A percentile compares a stretch with the other conserved stretches of the same genome.
phyloP scores from a whole-genome alignment of 2,329 filamentous ascomycete genomes.

The Ophiocordyceps australis region DNA sequence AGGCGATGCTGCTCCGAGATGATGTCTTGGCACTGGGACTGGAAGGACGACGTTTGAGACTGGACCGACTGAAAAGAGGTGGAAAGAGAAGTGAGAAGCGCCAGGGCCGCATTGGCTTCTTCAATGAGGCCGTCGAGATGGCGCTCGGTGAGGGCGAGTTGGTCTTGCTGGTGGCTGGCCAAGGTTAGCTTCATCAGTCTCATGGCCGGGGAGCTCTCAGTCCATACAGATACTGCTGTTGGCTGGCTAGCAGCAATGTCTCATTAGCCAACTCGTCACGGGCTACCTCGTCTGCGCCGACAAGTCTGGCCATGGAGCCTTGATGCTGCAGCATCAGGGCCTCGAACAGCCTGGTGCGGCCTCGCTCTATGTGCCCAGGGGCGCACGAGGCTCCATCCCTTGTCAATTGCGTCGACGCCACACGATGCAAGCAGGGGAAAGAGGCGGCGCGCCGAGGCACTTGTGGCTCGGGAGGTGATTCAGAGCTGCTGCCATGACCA shows the following conservation, averaged over 20 bases:
- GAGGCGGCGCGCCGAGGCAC: constrained; percentile 52
- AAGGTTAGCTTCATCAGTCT: constrained; percentile 10
- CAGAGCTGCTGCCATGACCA: constrained; percentile 35
- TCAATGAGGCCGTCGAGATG: constrained; percentile 66
- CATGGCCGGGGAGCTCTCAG: background rate
- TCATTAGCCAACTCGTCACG: constrained; percentile 29
- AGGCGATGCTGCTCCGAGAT: constrained; percentile 67
- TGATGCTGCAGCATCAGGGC: constrained; percentile 30
- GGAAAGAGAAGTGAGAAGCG: constrained; percentile 60
- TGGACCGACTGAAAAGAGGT: constrained; percentile 80
- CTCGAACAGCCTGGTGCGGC: no score
- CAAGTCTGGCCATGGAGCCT: no score
- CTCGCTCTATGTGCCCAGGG: no score
- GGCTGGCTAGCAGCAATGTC: constrained; percentile 61
- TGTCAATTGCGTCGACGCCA: constrained; percentile 35
- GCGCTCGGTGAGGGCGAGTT: constrained; percentile 61
- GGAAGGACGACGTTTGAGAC: constrained; percentile 80
- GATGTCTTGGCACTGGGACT: constrained; percentile 78
- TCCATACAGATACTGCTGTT: constrained; percentile 65
- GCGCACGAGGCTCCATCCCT: constrained; percentile 31
- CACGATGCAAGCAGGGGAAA: constrained; percentile 57
- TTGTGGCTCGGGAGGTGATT: constrained; percentile 47
- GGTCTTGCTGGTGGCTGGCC: constrained; percentile 55
- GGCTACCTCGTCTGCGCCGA: constrained; percentile 6
- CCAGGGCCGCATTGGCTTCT: constrained; percentile 60